Base-by-base conservation (phyloP, 441 rosid genomes). In the Adansonia madagascariensis region DNA sequence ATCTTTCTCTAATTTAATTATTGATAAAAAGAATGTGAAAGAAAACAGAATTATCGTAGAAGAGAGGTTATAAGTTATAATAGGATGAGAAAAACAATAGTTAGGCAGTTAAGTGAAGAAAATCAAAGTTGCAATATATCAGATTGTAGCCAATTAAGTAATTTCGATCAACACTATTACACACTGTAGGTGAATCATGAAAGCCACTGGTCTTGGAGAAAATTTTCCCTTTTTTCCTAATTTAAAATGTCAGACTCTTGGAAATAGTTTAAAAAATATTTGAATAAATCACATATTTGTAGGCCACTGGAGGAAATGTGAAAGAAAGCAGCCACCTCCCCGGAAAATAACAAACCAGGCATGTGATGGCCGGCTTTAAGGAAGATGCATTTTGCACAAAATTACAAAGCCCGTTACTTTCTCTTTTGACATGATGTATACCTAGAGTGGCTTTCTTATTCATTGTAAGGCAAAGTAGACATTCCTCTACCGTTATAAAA, bases 331-430 rank as follows among this genome's bases (percentile, higher is more conserved):
- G 56, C 56, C 56, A 35, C 4, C 27, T n/a, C 22, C 6, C 70
- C 49, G 1, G 24, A 65, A 65, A 43, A 17, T 39, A 65, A n/a
- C 70, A 65, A 41, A 65, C 24, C 15, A 65, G 14, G 50, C 50
- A 39, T 65, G 70, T 65, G 70, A 65, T 39, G 27, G 27, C 24
- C 8, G 50, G 24, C 10, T n/a, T 11, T 65, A 41, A 65, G 69
- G 70, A 65, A 65, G 70, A 65, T 65, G 27, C 49, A n/a, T 39
- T 11, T 41, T 41, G 70, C 70, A 41, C n/a, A 60, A 31, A 60
- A 31, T 46, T 68, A 18, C 55, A 68, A 68, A 68, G 47, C 31
- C 39, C 10, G 20, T 18, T 12, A 6, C 17, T 11, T 8, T 7
- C 15, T 18, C 1, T 24, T 24, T 24, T 24, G 15, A 67, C 44